Evolutionary conservation across 2,329 filamentous ascomycete species (phyloP).

Genomic region (Mycosphaerella sp.): DNA sequence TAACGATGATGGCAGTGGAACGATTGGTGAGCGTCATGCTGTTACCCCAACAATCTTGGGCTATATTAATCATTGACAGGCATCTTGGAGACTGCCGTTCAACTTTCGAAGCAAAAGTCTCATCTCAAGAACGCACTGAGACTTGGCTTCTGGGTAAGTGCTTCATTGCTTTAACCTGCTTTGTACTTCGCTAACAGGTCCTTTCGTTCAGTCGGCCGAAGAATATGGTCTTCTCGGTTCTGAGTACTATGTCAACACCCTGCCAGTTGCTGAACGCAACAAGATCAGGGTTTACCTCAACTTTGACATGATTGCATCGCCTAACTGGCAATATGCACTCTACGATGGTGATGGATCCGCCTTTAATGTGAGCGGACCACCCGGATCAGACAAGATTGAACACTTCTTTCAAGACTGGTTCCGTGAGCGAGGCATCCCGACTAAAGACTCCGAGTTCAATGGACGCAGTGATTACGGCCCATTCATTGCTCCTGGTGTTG

Average conservation of each 20-base stretch:
- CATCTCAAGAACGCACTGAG: slow-evolving; percentile 64
- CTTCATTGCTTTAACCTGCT: no score
- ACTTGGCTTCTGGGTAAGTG: slow-evolving; percentile 52
- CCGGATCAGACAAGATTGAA: slow-evolving; percentile 63
- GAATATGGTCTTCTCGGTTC: slow-evolving; percentile 59
- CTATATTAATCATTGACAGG: slow-evolving; percentile 17
- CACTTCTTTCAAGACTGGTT: slow-evolving; percentile 65
- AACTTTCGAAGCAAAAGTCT: slow-evolving; percentile 56
- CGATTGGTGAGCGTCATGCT: slow-evolving; percentile 37
- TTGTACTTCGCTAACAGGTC: background rate
- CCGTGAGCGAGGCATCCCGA: slow-evolving; percentile 54
- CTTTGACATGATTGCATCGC: slow-evolving; percentile 64
- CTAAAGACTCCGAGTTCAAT: slow-evolving; percentile 67
- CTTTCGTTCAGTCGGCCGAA: slow-evolving; percentile 46
- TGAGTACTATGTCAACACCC: slow-evolving; percentile 47
- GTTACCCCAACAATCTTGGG: background rate
- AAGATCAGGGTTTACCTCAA: slow-evolving; percentile 64
- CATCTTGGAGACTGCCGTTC: slow-evolving; percentile 54
- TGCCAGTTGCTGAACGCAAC: slow-evolving; percentile 44
- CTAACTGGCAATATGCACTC: slow-evolving; percentile 53
- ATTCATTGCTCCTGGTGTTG: slow-evolving; percentile 53
- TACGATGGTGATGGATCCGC: slow-evolving; percentile 54
- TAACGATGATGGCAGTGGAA: slow-evolving; percentile 71
- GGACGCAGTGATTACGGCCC: slow-evolving; percentile 74
- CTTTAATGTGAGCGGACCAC: slow-evolving; percentile 50